Conservation (phyloP, 331 rosid genomes). For the Quercus phellos region DNA sequence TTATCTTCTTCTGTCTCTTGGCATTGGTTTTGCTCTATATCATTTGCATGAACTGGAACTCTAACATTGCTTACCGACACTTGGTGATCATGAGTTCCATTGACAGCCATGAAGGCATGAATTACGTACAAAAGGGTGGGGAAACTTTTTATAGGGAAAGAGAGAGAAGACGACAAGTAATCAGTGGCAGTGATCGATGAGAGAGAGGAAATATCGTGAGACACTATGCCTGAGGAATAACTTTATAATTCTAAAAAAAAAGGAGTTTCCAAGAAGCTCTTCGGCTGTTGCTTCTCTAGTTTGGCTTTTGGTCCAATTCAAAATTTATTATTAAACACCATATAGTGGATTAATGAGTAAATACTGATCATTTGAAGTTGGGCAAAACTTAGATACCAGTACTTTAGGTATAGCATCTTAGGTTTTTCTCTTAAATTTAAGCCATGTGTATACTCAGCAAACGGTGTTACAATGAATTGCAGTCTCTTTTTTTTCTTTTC, state of each 20-base stretch:
- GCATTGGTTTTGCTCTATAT: slow-evolving; percentile 15
- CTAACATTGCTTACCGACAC: slow-evolving; percentile 9
- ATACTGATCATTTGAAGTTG: no score
- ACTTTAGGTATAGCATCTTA: no score
- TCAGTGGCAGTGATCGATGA: not conserved
- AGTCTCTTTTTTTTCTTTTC: no score
- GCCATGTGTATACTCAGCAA: no score
- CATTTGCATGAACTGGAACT: slow-evolving; percentile 11
- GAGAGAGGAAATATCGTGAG: slow-evolving; percentile 10
- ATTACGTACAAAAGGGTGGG: not conserved
- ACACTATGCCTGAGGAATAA: not conserved
- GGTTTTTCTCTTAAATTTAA: no score
- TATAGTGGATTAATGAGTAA: no score
- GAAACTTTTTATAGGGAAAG: not conserved
- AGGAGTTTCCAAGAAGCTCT: not conserved
- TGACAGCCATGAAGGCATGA: slow-evolving; percentile 23
- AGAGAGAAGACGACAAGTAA: not conserved
- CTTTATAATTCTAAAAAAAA: not conserved
- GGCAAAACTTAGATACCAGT: no score
- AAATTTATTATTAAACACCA: no score
- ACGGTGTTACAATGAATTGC: no score
- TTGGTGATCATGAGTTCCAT: slow-evolving; percentile 1
- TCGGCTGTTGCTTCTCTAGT: not conserved
- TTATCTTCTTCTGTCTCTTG: not conserved
- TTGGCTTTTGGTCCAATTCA: no score